Base-by-base conservation (phyloP, 208 protist species). In the Wallacemonas sp. region DNA sequence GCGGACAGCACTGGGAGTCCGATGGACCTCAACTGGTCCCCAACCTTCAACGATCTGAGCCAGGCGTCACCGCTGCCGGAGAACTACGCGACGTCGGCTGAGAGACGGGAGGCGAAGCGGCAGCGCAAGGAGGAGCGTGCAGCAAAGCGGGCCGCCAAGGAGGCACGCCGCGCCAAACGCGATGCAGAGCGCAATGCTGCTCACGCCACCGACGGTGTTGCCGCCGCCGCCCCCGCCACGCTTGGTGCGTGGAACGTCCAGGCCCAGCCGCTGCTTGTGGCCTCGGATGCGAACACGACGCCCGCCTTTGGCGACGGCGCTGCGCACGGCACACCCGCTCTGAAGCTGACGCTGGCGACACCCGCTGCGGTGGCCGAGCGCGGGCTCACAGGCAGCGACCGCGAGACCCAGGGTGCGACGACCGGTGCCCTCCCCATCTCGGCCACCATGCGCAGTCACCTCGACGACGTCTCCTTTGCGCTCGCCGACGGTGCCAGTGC, bases 101-200 rank as follows among this genome's bases (percentile, higher is more conserved):
- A 69, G 41, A 23, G 52, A 4, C 54, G 54, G n/a, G 54, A 16
- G 29, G 49, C 52, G 27, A 69, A 69, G 41, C 64, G 30, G 30
- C 43, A 12, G 8, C 64, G 64, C 16, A 69, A 69, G 21, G 39
- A 24, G 34, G 64, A 52, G 9, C 64, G 64, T 9, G 64, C 46
- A 27, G 54, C 47, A 16, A 63, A 63, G 29, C 57, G 57, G 34
- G 57, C 57, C 4, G 57, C 57, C 5, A 63, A 63, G 57, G 57
- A 46, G 19, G 39, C n/a, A 11, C 32, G 64, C 17, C 47, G 64
- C 2, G 24, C 23, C 12, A 23, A 61, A 29, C 33, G 39, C 23
- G 48, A 69, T 47, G 39, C 41, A 16, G 46, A 61, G 64, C 64
- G 64, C 19, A 58, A 61, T 17, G 47, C 30, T 23, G n/a, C 21